These are phyloP conservation scores for Phytophthora syringae DNA, from an alignment of 352 stramenopile species.

Conservation along the genomic window DNA sequence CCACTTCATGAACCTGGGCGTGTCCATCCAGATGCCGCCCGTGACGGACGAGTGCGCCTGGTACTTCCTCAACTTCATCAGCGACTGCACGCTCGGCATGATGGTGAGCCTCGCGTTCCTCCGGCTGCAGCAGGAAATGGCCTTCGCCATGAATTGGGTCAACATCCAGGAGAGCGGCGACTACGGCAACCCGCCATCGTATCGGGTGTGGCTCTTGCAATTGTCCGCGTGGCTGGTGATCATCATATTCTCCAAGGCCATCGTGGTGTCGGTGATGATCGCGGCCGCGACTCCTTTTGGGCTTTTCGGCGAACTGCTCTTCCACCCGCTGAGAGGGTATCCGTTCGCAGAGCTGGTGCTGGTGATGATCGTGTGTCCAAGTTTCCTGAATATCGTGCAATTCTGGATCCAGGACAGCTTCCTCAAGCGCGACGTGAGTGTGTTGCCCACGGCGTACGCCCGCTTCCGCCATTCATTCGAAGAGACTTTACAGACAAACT, in stretches of 20 bases:
- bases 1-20: conserved; percentile 78
- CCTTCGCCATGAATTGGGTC: conserved; percentile 74
- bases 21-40: conserved; percentile 72
- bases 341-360: conserved; percentile 76
- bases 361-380: conserved; percentile 86
- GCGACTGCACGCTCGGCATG: conserved; percentile 85
- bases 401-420: conserved; percentile 91
- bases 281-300: conserved; percentile 53
- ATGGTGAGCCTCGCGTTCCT: conserved; percentile 76
- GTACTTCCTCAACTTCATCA: conserved; percentile 89
- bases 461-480: conserved; percentile 72
- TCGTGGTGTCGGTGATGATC: conserved; percentile 79
- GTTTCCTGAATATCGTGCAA: conserved; percentile 85
- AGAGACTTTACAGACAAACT: conserved; percentile 69
- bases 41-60: conserved; percentile 86
- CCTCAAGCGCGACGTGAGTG: conserved; percentile 78
- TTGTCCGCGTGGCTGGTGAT: conserved; percentile 71
- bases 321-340: conserved; percentile 62
- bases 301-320: conserved; percentile 67
- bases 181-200: conserved; percentile 77
- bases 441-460: conserved; percentile 62
- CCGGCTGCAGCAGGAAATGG: conserved; percentile 76
- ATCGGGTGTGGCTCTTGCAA: conserved; percentile 67
- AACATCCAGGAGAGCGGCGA: conserved; percentile 81
- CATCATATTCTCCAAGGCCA: conserved; percentile 83